A percentile compares a stretch with the other conserved stretches of the same genome.
Evolutionary conservation across 2,329 filamentous ascomycete species (phyloP).

Genomic region (Aphanoascus verrucosus): DNA sequence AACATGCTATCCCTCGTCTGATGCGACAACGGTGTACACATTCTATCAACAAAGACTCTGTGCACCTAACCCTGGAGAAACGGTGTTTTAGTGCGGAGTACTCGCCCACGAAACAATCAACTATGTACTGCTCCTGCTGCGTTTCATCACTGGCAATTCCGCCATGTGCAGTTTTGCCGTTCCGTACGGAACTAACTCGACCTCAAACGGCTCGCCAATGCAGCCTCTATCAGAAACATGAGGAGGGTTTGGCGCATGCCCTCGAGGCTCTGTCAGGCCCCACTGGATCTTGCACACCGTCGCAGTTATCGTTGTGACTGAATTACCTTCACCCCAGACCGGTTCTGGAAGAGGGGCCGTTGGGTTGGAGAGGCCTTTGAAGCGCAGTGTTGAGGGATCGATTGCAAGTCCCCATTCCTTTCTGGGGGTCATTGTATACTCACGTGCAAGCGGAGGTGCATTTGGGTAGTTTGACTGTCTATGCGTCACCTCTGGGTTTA

Average conservation of each 20-base stretch:
- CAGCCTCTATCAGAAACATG: constrained; percentile 26
- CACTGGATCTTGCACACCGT: constrained; percentile 32
- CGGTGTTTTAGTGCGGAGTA: not conserved
- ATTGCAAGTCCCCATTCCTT: constrained; percentile 24
- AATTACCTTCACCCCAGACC: constrained; percentile 17
- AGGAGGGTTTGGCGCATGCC: constrained; percentile 29
- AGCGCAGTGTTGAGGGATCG: constrained; percentile 27
- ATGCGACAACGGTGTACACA: too few relatives aligned
- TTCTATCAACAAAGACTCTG: too few relatives aligned
- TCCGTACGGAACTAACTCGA: constrained; percentile 38
- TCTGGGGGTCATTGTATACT: constrained; percentile 30
- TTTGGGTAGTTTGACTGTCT: constrained; percentile 22
- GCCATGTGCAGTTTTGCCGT: constrained; percentile 40
- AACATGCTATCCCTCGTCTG: not conserved
- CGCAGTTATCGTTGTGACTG: constrained; percentile 18
- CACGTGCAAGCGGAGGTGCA: constrained; percentile 23
- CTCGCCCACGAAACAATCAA: not conserved
- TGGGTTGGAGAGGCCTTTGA: constrained; percentile 20
- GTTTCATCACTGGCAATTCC: constrained; percentile 30
- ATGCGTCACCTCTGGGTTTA: constrained; percentile 24
- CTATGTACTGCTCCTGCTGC: not conserved
- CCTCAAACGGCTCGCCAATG: constrained; percentile 26
- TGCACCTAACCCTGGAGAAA: too few relatives aligned
- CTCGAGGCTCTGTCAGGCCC: constrained; percentile 21
- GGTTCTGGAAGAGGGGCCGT: constrained; percentile 16